Evolutionary conservation across 257 asterid species (phyloP).

Genomic region (Datura wrightii): DNA sequence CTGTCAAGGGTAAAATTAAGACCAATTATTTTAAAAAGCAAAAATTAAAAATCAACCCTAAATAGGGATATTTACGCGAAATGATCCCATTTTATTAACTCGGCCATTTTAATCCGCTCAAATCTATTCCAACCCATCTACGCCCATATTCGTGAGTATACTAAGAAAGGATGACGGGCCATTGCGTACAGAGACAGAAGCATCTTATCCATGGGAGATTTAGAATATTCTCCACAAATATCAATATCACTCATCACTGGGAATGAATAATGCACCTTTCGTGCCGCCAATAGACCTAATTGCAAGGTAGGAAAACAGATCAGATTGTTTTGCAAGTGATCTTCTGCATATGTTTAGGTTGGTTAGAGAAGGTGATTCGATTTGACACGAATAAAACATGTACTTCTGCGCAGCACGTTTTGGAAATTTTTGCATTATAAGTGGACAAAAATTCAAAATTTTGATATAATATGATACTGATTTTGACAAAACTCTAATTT

Average conservation of each 20-base stretch:
- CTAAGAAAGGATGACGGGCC: too few species aligned
- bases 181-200: too few species aligned
- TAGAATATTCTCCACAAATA: not conserved
- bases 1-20: too few species aligned
- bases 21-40: too few species aligned
- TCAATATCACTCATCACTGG: not conserved
- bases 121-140: too few species aligned
- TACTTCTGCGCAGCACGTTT: not conserved
- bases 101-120: too few species aligned
- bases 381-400: not conserved
- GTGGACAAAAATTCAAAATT: constrained; percentile 4
- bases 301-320: not conserved
- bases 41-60: too few species aligned
- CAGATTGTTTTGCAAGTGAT: not conserved
- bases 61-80: too few species aligned
- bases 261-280: not conserved
- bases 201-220: too few species aligned
- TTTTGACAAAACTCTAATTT: constrained; percentile 20
- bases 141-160: too few species aligned
- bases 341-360: not conserved
- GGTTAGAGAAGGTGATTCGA: not conserved
- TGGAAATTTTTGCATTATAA: not conserved
- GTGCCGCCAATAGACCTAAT: not conserved
- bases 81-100: too few species aligned
- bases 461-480: not conserved